Evolutionary conservation across 2,329 filamentous ascomycete genomes (phyloP).

Genomic region (Nemania abortiva): DNA sequence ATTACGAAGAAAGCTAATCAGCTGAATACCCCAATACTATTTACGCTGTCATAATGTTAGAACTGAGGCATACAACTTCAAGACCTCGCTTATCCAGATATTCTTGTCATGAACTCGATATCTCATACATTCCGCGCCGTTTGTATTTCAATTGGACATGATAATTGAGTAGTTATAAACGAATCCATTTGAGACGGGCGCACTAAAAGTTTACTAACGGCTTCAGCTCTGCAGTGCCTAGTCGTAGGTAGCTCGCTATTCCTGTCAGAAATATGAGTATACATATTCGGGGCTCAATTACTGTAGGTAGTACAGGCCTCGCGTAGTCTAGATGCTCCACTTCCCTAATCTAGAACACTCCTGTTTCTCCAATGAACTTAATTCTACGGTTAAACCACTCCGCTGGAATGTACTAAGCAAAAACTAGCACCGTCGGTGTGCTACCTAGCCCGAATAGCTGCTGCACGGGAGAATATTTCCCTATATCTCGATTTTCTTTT

Average conservation of each 20-base stretch:
- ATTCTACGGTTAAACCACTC: background rate
- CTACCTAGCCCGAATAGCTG: too few species aligned
- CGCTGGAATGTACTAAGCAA: background rate
- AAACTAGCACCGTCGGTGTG: too few species aligned
- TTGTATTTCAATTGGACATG: background rate
- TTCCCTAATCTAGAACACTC: background rate
- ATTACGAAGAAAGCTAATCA: conserved; percentile 67
- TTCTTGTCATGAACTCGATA: background rate
- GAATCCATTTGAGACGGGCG: too few species aligned
- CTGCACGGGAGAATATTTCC: too few species aligned
- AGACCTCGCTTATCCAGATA: background rate
- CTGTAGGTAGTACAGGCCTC: too few species aligned
- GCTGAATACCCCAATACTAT: conserved; percentile 23
- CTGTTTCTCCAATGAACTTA: background rate
- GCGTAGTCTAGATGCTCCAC: background rate
- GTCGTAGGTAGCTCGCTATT: too few species aligned
- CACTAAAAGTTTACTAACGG: too few species aligned
- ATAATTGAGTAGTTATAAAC: too few species aligned
- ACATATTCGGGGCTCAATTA: too few species aligned
- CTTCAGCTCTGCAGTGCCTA: too few species aligned
- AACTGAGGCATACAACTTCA: background rate
- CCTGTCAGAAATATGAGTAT: too few species aligned
- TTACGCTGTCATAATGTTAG: conserved; percentile 2
- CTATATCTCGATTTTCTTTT: too few species aligned
- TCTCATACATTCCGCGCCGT: background rate